phyloP scores from a whole-genome alignment of 2,329 filamentous ascomycete genomes.

The Endoconidiophora laricicola region DNA sequence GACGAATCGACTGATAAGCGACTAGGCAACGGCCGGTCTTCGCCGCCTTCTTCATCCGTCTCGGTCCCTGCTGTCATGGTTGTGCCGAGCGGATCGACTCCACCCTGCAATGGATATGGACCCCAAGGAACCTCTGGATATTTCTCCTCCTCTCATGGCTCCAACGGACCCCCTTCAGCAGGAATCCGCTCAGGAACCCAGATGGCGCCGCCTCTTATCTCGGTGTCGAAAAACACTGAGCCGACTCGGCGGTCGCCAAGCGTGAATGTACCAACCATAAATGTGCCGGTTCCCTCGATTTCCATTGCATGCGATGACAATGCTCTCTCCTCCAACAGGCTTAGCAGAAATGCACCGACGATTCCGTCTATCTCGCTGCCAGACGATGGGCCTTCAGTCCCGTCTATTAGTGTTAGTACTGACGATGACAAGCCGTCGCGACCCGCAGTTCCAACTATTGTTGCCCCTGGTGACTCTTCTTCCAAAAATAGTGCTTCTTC shows the following conservation, averaged over 20 bases:
- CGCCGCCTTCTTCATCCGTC: constrained; percentile 11
- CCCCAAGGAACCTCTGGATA: constrained; percentile 1
- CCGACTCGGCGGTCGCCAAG: constrained; percentile 13
- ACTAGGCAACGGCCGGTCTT: constrained; percentile 17
- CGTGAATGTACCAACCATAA: constrained; percentile 2
- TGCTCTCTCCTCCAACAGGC: neutral
- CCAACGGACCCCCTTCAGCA: constrained; percentile 1
- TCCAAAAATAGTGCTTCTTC: constrained; percentile 20
- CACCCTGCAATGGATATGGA: constrained; percentile 1
- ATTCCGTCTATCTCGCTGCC: constrained; percentile 29
- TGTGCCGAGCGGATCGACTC: neutral
- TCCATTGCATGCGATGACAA: constrained; percentile 3
- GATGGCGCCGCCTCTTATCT: constrained; percentile 35
- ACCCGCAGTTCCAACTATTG: constrained; percentile 21
- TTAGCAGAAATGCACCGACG: constrained; percentile 14
- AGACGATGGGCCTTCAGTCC: constrained; percentile 18
- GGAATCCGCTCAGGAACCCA: neutral
- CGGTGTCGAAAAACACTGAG: constrained; percentile 33
- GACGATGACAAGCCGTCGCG: constrained; percentile 20
- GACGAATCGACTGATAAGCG: constrained; percentile 54
- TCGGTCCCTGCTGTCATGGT: constrained; percentile 2
- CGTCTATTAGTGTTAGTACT: constrained; percentile 24
- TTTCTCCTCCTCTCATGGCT: constrained; percentile 2
- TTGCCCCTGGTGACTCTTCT: constrained; percentile 28
- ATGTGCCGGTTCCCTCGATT: constrained; percentile 7